Evolutionary conservation across 2,329 filamentous ascomycete species (phyloP).

Genomic region (Colletotrichum viniferum): DNA sequence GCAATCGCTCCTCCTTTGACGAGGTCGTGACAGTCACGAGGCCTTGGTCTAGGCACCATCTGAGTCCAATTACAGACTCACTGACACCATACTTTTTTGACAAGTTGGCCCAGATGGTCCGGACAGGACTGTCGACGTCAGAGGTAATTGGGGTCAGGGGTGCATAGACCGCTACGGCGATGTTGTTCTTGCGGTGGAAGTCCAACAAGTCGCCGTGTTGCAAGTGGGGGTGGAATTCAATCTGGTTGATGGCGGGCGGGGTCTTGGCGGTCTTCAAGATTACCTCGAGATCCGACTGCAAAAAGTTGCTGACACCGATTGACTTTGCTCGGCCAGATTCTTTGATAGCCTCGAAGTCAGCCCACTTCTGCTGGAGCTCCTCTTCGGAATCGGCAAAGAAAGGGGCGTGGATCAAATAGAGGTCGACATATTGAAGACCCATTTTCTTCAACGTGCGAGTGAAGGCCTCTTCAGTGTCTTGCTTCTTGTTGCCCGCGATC

Average conservation of each 20-base stretch:
- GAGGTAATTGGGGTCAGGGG: conserved; percentile 58
- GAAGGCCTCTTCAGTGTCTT: conserved; percentile 55
- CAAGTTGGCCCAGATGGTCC: conserved; percentile 52
- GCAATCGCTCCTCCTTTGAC: conserved; percentile 59
- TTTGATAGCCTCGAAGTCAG: conserved; percentile 68
- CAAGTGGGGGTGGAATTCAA: conserved; percentile 80
- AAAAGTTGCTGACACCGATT: conserved; percentile 82
- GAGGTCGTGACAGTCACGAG: conserved; percentile 65
- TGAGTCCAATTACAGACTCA: conserved; percentile 59
- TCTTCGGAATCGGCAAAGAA: conserved; percentile 53
- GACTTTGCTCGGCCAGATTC: conserved; percentile 67
- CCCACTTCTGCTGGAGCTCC: conserved; percentile 64
- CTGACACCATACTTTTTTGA: conserved; percentile 64
- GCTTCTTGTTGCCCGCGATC: conserved; percentile 43
- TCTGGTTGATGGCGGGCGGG: conserved; percentile 76
- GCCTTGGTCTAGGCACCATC: conserved; percentile 66
- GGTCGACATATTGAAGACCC: conserved; percentile 73
- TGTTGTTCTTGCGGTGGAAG: conserved; percentile 61
- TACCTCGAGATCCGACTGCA: conserved; percentile 58
- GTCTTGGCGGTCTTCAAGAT: conserved; percentile 64
- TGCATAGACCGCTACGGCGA: conserved; percentile 60
- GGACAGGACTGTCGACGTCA: conserved; percentile 58
- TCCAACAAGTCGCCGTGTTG: conserved; percentile 65
- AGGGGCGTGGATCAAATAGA: conserved; percentile 69
- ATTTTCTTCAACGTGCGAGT: conserved; percentile 66